phyloP scores from a whole-genome alignment of 1,284 basidiomycete genomes.

The Pseudozyma sp. region DNA sequence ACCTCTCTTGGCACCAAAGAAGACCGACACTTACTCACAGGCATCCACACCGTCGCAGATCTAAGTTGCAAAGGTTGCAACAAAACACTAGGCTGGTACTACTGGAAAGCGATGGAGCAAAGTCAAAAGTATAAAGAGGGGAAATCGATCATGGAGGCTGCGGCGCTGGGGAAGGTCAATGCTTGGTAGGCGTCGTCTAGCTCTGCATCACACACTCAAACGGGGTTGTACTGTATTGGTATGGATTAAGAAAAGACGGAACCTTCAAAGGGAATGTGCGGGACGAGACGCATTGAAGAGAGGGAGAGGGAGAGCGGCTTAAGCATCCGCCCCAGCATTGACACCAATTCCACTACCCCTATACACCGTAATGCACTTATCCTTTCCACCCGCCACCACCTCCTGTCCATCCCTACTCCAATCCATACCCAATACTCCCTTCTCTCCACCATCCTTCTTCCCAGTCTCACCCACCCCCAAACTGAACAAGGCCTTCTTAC shows the following conservation, averaged over 20 bases:
- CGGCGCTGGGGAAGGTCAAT: constrained; percentile 83
- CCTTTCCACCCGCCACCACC: constrained; percentile 64
- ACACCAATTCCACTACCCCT: constrained; percentile 44
- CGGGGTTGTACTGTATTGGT: background rate
- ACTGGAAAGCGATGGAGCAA: constrained; percentile 81
- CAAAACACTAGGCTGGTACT: constrained; percentile 83
- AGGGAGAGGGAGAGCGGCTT: background rate
- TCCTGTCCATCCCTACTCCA: constrained; percentile 61
- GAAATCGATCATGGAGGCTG: constrained; percentile 79
- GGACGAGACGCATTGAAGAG: background rate
- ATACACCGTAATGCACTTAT: constrained; percentile 53
- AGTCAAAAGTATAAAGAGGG: constrained; percentile 91
- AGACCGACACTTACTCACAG: constrained; percentile 81
- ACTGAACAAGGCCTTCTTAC: constrained; percentile 63
- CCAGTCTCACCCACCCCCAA: constrained; percentile 19
- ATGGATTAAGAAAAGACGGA: background rate
- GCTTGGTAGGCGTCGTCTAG: constrained; percentile 73
- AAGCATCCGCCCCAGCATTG: background rate
- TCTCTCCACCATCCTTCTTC: background rate
- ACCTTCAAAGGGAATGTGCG: too few relatives aligned
- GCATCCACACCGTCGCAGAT: constrained; percentile 82
- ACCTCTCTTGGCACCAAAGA: constrained; percentile 80
- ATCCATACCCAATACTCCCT: constrained; percentile 58
- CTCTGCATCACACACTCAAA: background rate
- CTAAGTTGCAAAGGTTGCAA: constrained; percentile 82